These are phyloP conservation scores for Pneumocystis murina DNA, from an alignment of 1,139 yeast genomes.

Conservation along the genomic window DNA sequence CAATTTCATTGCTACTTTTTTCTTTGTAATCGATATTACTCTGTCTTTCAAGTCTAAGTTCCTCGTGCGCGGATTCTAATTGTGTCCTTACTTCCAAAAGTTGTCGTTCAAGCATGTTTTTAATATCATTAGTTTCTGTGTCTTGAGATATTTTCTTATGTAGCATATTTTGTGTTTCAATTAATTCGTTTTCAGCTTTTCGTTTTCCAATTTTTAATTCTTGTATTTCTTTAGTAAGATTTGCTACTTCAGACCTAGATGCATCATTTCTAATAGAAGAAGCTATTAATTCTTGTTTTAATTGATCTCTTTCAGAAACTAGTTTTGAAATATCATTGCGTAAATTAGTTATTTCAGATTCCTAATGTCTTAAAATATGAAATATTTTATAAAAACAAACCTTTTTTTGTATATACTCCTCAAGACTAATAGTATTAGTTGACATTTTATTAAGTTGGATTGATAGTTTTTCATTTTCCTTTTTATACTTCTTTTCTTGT, in stretches of 20 bases:
- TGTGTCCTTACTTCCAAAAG: not conserved
- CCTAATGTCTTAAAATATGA: not conserved
- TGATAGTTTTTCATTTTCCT: not conserved
- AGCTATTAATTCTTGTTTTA: not conserved
- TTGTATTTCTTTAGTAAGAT: conserved; percentile 1
- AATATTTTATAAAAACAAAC: not conserved
- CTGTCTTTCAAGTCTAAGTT: conserved; percentile 1
- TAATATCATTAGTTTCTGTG: not conserved
- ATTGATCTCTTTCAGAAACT: not conserved
- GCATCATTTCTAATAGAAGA: not conserved
- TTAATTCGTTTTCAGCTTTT: not conserved
- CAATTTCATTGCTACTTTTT: not conserved
- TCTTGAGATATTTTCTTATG: not conserved
- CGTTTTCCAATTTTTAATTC: conserved; percentile 1
- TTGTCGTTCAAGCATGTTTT: not conserved
- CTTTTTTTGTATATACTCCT: not conserved
- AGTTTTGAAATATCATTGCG: not conserved
- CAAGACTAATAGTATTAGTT: not conserved
- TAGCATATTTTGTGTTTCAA: not conserved
- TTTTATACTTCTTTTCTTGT: not conserved
- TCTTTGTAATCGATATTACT: not conserved
- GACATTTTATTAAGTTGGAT: not conserved
- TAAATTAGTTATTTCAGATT: not conserved
- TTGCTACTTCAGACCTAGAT: not conserved
- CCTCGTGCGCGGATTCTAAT: not conserved